phyloP scores from a whole-genome alignment of 129 eudicot species.

The Centella asiatica region DNA sequence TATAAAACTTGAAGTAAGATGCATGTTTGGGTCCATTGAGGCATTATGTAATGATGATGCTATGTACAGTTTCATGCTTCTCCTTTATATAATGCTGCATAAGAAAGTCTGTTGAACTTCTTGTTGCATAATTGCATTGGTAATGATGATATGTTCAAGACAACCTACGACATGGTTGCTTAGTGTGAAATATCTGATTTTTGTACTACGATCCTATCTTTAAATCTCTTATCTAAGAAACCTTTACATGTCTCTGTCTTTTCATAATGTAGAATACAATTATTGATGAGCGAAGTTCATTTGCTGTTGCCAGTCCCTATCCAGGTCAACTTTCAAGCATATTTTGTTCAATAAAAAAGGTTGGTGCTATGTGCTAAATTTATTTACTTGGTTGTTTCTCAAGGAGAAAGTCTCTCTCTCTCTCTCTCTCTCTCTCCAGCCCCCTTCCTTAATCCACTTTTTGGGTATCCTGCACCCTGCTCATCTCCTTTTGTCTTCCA shows the following conservation, averaged over 20 bases:
- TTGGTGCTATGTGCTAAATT: slow-evolving; percentile 20
- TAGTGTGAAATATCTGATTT: background rate
- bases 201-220: background rate
- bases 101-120: background rate
- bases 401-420: background rate
- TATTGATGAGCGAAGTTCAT: slow-evolving; percentile 84
- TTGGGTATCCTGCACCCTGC: background rate
- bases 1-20: too few relatives aligned
- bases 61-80: too few relatives aligned
- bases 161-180: background rate
- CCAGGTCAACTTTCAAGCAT: slow-evolving; percentile 73
- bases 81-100: background rate
- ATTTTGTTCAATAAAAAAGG: slow-evolving; percentile 60
- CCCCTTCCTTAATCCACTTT: too few relatives aligned
- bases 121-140: slow-evolving; percentile 8
- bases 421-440: background rate
- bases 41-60: too few relatives aligned
- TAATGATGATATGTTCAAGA: background rate
- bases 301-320: slow-evolving; percentile 66
- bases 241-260: slow-evolving; percentile 11
- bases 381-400: background rate
- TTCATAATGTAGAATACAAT: slow-evolving; percentile 54
- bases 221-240: slow-evolving; percentile 8
- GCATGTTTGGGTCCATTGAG: too few relatives aligned
- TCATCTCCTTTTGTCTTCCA: background rate